Evolutionary conservation across 2,329 filamentous ascomycete genomes (phyloP).

Genomic region (Teratosphaeria zuluensis): DNA sequence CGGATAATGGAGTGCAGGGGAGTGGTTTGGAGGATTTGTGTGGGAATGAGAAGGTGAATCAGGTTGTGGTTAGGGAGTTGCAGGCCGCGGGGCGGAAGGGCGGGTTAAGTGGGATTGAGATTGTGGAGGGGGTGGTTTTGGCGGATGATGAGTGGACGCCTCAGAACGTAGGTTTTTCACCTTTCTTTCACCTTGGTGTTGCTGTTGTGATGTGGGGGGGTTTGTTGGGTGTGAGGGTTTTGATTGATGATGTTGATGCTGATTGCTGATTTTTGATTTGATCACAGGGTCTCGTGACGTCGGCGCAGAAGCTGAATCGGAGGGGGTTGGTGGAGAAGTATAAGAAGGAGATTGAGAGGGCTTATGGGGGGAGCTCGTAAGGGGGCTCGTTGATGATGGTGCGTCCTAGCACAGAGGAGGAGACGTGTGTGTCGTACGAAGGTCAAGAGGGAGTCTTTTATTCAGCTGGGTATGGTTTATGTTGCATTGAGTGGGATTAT

Average conservation of each 20-base stretch:
- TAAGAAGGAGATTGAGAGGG: constrained; percentile 40
- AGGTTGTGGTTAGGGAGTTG: constrained; percentile 60
- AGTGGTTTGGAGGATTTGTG: constrained; percentile 58
- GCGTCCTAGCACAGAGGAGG: neutral
- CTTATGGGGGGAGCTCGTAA: constrained; percentile 27
- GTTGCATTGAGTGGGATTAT: too few species aligned
- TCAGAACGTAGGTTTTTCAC: constrained; percentile 55
- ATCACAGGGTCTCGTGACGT: constrained; percentile 38
- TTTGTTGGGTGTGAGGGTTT: too few species aligned
- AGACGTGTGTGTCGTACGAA: neutral
- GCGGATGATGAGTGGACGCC: constrained; percentile 85
- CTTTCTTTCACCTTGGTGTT: too few species aligned
- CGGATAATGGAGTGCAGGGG: constrained; percentile 52
- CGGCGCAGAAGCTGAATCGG: constrained; percentile 45
- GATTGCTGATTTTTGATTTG: neutral
- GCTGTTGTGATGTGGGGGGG: too few species aligned
- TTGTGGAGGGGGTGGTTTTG: constrained; percentile 65
- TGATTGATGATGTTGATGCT: neutral
- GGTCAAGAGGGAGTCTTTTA: neutral
- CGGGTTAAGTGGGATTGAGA: constrained; percentile 62
- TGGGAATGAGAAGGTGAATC: constrained; percentile 54
- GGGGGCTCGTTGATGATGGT: neutral
- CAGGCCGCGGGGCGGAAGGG: constrained; percentile 54
- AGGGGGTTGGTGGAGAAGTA: constrained; percentile 42
- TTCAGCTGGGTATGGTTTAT: neutral